These are phyloP conservation scores for Collybiopsis luxurians DNA, from an alignment of 768 basidiomycete genomes.

Conservation along the genomic window DNA sequence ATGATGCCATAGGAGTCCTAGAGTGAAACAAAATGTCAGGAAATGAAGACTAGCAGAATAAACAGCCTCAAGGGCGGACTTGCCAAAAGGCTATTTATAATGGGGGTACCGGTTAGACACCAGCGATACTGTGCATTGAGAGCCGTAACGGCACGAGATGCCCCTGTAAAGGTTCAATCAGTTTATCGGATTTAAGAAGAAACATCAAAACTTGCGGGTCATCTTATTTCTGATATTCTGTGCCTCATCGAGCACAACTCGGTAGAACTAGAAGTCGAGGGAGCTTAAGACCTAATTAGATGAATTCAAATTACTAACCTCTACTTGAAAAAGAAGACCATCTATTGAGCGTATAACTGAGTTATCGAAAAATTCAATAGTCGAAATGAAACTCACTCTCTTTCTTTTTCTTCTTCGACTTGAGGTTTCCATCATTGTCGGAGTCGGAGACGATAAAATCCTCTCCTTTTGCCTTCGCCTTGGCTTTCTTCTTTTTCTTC, in stretches of 20 bases:
- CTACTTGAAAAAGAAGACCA: constrained; percentile 49
- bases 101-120: constrained; percentile 59
- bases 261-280: constrained; percentile 39
- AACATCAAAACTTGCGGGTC: constrained; percentile 34
- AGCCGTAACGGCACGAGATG: constrained; percentile 52
- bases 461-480: constrained; percentile 22
- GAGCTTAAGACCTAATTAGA: background rate
- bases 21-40: too few relatives aligned
- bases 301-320: constrained; percentile 26
- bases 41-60: constrained; percentile 62
- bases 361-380: background rate
- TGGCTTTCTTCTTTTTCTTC: constrained; percentile 37
- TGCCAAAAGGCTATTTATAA: background rate
- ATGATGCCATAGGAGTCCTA: constrained; percentile 49
- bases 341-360: constrained; percentile 18
- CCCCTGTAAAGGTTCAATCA: constrained; percentile 31
- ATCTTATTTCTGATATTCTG: constrained; percentile 51
- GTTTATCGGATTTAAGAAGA: background rate
- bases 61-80: background rate
- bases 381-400: constrained; percentile 25
- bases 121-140: constrained; percentile 56
- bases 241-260: constrained; percentile 55
- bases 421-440: constrained; percentile 22
- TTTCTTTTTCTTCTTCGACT: constrained; percentile 29
- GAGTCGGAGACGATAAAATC: constrained; percentile 35